Percentiles rank a stretch among this genome's conserved stretches.
Evolutionary conservation across 108 stramenopile genomes (phyloP).

Genomic region (Mayamaea pseudoterrestris): DNA sequence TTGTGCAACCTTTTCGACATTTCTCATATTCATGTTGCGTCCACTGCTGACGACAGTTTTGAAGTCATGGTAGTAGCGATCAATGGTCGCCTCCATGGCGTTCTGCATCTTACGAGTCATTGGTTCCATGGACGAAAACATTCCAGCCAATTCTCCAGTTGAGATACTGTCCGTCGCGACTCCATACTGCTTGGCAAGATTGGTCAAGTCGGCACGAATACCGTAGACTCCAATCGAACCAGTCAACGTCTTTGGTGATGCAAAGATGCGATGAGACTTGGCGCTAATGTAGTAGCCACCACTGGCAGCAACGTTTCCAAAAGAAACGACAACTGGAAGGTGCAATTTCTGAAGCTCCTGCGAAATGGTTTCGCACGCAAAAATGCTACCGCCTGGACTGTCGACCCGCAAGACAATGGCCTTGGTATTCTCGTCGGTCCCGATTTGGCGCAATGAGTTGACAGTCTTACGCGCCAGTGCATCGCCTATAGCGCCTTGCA

Average conservation of each 20-base stretch:
- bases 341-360: conserved; percentile 43
- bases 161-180: conserved; percentile 38
- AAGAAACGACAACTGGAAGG: conserved; percentile 46
- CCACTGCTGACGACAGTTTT: conserved; percentile 47
- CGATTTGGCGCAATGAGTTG: conserved; percentile 36
- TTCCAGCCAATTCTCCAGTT: conserved; percentile 36
- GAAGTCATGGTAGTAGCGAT: conserved; percentile 54
- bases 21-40: conserved; percentile 28
- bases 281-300: conserved; percentile 73
- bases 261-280: conserved; percentile 50
- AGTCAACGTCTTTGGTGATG: conserved; percentile 49
- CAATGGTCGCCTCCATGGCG: conserved; percentile 26
- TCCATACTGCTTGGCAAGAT: conserved; percentile 48
- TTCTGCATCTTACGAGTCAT: conserved; percentile 41
- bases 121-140: conserved; percentile 35
- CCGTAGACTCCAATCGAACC: conserved; percentile 75
- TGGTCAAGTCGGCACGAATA: conserved; percentile 49
- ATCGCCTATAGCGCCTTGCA: conserved; percentile 44
- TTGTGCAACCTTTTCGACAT: conserved; percentile 46
- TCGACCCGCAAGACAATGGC: conserved; percentile 52
- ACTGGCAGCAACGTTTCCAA: conserved; percentile 65
- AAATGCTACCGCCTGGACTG: conserved; percentile 54
- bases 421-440: conserved; percentile 36
- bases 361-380: conserved; percentile 58
- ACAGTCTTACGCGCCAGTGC: conserved; percentile 28